Base-by-base conservation (phyloP, 331 rosid species). In the Malus hybrid region DNA sequence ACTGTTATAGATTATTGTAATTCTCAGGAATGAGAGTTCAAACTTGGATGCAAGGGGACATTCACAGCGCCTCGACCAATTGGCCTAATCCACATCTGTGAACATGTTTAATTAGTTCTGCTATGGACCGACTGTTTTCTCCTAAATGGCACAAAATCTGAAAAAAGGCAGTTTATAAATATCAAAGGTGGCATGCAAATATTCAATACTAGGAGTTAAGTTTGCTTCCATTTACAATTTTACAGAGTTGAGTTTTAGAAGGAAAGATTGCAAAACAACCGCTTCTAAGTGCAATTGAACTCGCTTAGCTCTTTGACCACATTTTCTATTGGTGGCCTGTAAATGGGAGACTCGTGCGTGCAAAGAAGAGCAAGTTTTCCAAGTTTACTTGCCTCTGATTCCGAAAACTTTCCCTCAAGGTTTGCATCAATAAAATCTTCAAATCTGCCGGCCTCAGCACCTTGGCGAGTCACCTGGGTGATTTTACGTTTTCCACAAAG, bases 331-430 rank as follows among this genome's bases (percentile, higher is more conserved):
- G 88, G 77, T 10, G 97, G 99, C 75, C 97, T 82, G 19, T 68
- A 79, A 52, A 71, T 64, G 19, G 88, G 87, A 19, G 86, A 90
- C 61, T 87, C 97, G 13, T 84, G 85, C 4, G 90, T 87, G 86
- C 99, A 94, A 28, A 84, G 79, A 88, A 77, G 78, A 61, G 95
- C 96, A 2, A 94, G 24, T 78, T 79, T 85, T 60, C 82, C 81
- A 5, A 94, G 89, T 75, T 84, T 87, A 12, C 63, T 82, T 6
- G 96, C 97, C 80, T 94, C 96, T 32, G 79, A 63, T 77, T 86
- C 92, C 1, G 83, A 81, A 80, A 88, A 92, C 29, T 72, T 85
- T 26, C 95, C 96, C 73, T 81, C 89, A n/a, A 94, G 93, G 80
- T 87, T 90, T 14, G 58, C 73, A 63, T 94, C 97, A 6, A 91